phyloP scores from a whole-genome alignment of 768 basidiomycete species.

The Boletus patriciae region DNA sequence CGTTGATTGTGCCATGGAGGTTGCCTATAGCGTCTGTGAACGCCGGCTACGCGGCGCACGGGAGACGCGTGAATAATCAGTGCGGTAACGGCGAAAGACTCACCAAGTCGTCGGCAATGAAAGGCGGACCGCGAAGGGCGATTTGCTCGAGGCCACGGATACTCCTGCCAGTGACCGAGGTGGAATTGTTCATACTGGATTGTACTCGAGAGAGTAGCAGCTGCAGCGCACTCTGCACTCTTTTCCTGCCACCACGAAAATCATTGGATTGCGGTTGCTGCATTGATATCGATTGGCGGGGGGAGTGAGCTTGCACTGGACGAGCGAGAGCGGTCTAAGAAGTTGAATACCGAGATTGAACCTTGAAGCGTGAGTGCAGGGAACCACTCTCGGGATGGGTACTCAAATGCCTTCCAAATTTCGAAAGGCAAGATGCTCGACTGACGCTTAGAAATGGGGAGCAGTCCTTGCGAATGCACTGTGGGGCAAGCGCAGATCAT shows the following conservation, averaged over 20 bases:
- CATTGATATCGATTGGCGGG: conserved; percentile 3
- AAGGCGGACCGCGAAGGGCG: conserved; percentile 24
- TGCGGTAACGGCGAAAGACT: neutral
- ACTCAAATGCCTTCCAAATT: no score
- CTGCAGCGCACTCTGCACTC: conserved; percentile 13
- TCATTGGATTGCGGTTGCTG: neutral
- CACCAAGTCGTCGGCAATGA: conserved; percentile 31
- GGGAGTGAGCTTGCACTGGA: neutral
- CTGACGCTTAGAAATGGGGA: neutral
- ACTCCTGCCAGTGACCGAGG: conserved; percentile 9
- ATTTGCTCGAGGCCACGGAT: conserved; percentile 33
- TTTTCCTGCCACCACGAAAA: neutral
- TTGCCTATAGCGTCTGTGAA: conserved; percentile 49
- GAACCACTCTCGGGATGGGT: neutral
- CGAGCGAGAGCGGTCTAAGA: neutral
- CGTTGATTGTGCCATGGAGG: conserved; percentile 47
- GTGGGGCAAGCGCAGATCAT: no score
- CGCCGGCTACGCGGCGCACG: conserved; percentile 40
- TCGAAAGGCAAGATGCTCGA: no score
- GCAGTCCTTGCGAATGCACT: no score
- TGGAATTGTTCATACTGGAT: neutral
- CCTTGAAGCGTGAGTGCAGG: neutral
- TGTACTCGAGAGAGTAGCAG: conserved; percentile 14
- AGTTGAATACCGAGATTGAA: neutral
- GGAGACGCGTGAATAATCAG: neutral